Percentiles rank a stretch among this genome's conserved stretches.
phyloP scores from a whole-genome alignment of 2,329 filamentous ascomycete species.

The Pestalotiopsis sp. region DNA sequence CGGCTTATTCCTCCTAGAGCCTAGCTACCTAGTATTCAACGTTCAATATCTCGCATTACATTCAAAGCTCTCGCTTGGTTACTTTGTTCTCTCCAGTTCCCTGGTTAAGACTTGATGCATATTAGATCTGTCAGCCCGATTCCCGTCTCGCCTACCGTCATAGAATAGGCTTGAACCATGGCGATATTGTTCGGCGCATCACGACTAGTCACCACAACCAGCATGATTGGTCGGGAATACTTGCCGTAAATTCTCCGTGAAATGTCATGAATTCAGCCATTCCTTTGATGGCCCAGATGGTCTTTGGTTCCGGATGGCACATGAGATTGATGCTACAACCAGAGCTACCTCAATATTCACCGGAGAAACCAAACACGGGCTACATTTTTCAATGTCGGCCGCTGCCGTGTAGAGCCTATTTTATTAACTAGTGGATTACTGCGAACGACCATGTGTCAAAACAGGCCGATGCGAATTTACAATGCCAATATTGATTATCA shows the following conservation, averaged over 20 bases:
- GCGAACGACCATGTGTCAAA: not conserved
- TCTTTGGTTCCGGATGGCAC: not conserved
- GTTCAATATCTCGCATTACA: not conserved
- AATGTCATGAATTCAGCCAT: constrained; percentile 3
- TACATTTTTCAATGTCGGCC: not conserved
- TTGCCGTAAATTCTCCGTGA: constrained; percentile 12
- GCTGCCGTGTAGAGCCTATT: not conserved
- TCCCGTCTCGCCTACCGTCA: constrained; percentile 5
- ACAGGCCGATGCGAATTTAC: not conserved
- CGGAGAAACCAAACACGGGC: not conserved
- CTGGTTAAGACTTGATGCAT: not conserved
- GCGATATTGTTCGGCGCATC: not conserved
- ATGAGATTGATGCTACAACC: not conserved
- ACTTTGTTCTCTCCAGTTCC: not conserved
- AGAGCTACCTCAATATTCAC: not conserved
- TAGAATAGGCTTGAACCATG: not conserved
- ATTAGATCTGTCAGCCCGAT: not conserved
- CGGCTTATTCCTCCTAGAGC: constrained; percentile 32
- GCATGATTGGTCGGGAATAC: constrained; percentile 14
- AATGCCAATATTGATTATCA: not conserved
- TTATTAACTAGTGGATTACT: not conserved
- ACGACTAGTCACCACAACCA: not conserved
- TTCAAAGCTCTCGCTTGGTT: not conserved
- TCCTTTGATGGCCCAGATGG: not conserved
- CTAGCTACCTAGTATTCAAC: not conserved